Base-by-base conservation (phyloP, 257 asterid species). In the Buddleja alternifolia region DNA sequence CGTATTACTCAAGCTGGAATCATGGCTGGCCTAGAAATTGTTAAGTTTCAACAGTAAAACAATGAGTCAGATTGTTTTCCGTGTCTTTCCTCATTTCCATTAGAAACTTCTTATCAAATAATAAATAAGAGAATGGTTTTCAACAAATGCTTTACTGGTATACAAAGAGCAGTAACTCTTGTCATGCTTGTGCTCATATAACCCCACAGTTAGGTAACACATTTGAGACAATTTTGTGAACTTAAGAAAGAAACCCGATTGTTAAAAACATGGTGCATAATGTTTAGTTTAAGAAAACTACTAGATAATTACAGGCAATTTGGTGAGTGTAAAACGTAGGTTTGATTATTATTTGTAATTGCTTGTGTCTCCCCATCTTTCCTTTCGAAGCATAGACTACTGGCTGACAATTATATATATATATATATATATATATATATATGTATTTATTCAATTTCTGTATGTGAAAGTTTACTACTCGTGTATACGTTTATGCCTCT, bases 321-420 rank as follows among this genome's bases (percentile, higher is more conserved):
- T 53, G 36, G 20, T 50, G 37, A 57, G 7, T 57, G 16, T 17
- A 29, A 32, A 8, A 55, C 39, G 6, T 10, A 41, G 37, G 39
- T 45, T 42, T 23, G 53, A 40, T 67, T 52, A 42, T 53, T 19
- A 37, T 17, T 37, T 7, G 19, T 14, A 32, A 9, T 39, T 10
- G n/a, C n/a, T 14, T 39, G 6, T 10, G 59, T 37, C 60, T 20
- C 60, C 29, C n/a, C 3, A 37, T 57, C 25, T 40, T 24, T 40
- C 25, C n/a, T n/a, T 52, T 51, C 57, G 29, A 40, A 46, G 66
- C 37, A 67, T 67, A 16, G 29, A 21, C 51, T 21, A 12, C 39
- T 23, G 8, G 51, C 11, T 10, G 20, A 69, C 24, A 42, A 45
- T 7, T 1, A 3, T 19, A 37, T 4, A 24, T 63, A 29, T 29